Percentiles rank a stretch among this genome's conserved stretches.
These are phyloP conservation scores for Calonectria leucothoes DNA, from an alignment of 2,329 filamentous ascomycete genomes.

Conservation along the genomic window DNA sequence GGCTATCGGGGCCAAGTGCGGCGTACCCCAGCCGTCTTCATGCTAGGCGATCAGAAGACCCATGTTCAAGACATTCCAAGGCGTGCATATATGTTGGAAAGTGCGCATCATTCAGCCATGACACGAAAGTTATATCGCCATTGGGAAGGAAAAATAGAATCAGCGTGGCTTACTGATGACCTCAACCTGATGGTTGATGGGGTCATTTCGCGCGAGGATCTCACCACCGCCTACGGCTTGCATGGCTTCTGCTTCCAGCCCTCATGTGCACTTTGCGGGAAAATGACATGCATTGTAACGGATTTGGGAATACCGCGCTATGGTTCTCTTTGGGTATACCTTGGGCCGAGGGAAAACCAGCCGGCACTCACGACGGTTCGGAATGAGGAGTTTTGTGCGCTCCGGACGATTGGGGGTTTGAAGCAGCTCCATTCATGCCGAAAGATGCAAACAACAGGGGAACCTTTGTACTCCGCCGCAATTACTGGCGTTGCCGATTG, in stretches of 20 bases:
- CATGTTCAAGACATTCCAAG: not conserved
- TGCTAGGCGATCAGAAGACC: not conserved
- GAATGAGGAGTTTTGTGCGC: not conserved
- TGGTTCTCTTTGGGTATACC: not conserved
- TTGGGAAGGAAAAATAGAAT: not conserved
- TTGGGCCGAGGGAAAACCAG: not conserved
- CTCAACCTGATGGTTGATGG: not conserved
- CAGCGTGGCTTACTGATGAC: not conserved
- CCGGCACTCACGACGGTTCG: not conserved
- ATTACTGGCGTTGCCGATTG: too few relatives aligned
- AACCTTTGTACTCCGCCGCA: too few relatives aligned
- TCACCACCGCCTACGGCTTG: not conserved
- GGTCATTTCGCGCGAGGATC: not conserved
- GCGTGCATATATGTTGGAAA: not conserved
- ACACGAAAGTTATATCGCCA: not conserved
- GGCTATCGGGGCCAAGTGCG: not conserved
- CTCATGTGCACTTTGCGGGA: not conserved
- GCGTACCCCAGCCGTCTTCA: not conserved
- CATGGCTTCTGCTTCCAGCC: too few relatives aligned
- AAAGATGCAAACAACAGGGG: not conserved
- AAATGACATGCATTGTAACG: not conserved
- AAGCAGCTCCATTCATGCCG: not conserved
- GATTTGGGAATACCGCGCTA: not conserved
- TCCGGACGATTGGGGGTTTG: not conserved
- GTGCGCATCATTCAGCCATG: not conserved